Percentiles rank a stretch among this genome's conserved stretches.
phyloP scores from a whole-genome alignment of 805 yeast species.

The Zygoascus bituminiphila region DNA sequence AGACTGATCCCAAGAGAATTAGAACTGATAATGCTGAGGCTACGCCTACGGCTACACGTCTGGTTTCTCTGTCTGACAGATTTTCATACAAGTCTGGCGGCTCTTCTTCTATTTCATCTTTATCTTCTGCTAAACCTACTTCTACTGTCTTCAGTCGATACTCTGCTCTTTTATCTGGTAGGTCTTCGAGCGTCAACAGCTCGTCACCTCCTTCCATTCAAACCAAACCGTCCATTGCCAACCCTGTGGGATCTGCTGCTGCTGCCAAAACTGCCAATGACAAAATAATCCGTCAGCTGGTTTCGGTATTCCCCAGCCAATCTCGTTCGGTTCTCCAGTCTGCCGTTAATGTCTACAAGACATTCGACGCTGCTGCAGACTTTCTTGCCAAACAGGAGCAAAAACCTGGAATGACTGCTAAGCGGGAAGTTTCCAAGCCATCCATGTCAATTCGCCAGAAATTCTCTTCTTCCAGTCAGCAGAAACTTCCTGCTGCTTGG shows the following conservation, averaged over 20 bases:
- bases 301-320: not conserved
- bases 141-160: constrained; percentile 9
- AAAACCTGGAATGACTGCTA: constrained; percentile 16
- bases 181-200: not conserved
- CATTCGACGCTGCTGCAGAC: constrained; percentile 29
- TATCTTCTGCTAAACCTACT: constrained; percentile 1
- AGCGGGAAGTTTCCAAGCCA: constrained; percentile 25
- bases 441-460: constrained; percentile 31
- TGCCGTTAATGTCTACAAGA: constrained; percentile 19
- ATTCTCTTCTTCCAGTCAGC: constrained; percentile 17
- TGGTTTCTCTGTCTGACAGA: constrained; percentile 12
- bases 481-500: constrained; percentile 5
- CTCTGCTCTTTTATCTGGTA: not conserved
- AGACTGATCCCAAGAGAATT: not conserved
- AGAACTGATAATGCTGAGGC: not conserved
- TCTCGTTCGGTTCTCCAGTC: constrained; percentile 7
- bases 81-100: constrained; percentile 8
- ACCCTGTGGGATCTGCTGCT: constrained; percentile 1
- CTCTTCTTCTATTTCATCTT: not conserved
- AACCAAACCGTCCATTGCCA: not conserved
- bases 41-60: constrained; percentile 1
- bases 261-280: not conserved
- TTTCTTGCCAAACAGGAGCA: constrained; percentile 22
- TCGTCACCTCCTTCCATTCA: not conserved
- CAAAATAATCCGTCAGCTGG: constrained; percentile 3